Base-by-base conservation (phyloP, 805 yeast species). In the Zygosaccharomyces pseudorouxii region DNA sequence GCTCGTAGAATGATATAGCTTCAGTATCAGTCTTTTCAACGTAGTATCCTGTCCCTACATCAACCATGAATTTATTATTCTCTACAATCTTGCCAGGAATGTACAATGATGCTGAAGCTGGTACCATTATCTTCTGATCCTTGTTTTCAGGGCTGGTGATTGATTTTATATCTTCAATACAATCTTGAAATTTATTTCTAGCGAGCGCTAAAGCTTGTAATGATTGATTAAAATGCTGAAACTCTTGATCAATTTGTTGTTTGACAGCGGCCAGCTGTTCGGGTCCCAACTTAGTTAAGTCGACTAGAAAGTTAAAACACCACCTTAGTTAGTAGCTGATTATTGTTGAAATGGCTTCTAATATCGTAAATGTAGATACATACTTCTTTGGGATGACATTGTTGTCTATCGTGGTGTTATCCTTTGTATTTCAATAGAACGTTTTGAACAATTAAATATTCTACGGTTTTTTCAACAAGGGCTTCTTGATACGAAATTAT, bases 41-140 rank as follows among this genome's bases (percentile, higher is more conserved):
- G 63, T 78, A 93, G 64, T 93, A 93, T 2, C 98, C 98, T 0
- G 99, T 93, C 30, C 99, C 99, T 22, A 93, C 83, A 63, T 93
- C 99, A 8, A 93, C 96, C 64, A 93, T 73, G 59, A 84, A 93
- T 50, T 77, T 81, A 51, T 82, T 77, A 45, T 76, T 76, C 49
- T 84, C 80, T 38, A 75, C 73, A 45, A 87, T 76, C 46, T 73
- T 78, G 2, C 98, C 99, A 3, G 97, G 96, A 23, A 93, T 84
- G 57, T 93, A 93, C 36, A 93, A 71, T 0, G 97, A 88, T 16
- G 89, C 76, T 0, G 98, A 88, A 52, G 95, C 74, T 5, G 99
- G 99, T 1, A 93, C 88, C 53, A 93, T 71, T 18, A 92, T 65
- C 29, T 79, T 77, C 40, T 76, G 70, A 1, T 75, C 70, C 33